A percentile compares a stretch with the other conserved stretches of the same genome.
Conservation (phyloP, 495 filamentous ascomycete species). For the Tuber calosporum region DNA sequence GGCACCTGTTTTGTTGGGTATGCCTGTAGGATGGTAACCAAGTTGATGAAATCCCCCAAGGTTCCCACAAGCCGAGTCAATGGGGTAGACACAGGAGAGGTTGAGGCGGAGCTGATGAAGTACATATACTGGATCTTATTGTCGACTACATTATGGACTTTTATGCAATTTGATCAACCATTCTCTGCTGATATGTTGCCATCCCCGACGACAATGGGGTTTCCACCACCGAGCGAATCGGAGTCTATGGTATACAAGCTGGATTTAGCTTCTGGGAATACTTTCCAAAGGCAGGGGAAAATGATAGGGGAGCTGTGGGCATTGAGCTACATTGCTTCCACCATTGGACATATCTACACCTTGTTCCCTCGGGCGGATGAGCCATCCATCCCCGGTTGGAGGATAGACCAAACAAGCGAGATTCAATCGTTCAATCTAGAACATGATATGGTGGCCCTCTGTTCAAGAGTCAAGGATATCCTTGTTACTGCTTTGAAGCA, state of each 20-base stretch:
- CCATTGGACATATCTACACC: background rate
- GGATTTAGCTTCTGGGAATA: conserved; percentile 1
- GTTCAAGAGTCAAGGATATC: background rate
- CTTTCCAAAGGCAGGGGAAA: background rate
- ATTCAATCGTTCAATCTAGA: background rate
- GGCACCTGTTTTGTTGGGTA: background rate
- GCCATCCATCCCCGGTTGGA: background rate
- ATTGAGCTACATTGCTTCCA: background rate
- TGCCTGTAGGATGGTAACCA: background rate
- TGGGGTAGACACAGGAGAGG: background rate
- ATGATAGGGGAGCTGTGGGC: background rate
- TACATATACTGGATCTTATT: background rate
- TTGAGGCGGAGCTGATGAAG: background rate
- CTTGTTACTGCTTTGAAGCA: background rate
- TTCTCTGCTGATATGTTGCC: background rate
- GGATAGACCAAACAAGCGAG: background rate
- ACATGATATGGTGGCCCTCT: background rate
- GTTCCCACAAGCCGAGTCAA: background rate
- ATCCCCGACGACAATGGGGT: background rate
- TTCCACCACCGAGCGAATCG: background rate
- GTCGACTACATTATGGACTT: background rate
- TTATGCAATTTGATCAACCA: conserved; percentile 3
- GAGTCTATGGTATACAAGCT: background rate
- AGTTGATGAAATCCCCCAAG: conserved; percentile 2
- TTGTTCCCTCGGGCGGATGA: background rate